Base-by-base conservation (phyloP, 768 basidiomycete species). In the Dioszegia crocea region DNA sequence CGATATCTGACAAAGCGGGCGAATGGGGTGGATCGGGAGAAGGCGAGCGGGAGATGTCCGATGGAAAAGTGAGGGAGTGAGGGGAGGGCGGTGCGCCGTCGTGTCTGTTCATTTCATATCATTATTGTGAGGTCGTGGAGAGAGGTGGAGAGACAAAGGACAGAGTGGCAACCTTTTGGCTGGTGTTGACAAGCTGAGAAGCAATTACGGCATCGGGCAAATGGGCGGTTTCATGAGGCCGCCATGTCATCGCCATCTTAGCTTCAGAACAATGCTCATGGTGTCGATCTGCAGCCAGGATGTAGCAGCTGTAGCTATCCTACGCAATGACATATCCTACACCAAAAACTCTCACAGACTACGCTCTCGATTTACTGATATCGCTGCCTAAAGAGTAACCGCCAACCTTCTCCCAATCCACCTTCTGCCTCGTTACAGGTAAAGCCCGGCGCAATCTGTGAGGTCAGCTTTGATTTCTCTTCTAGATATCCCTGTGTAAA, bases 371-470 rank as follows among this genome's bases (percentile, higher is more conserved):
- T 57, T 73, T 73, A 31, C 59, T 68, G 50, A 69, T 53, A 55
- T 74, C 68, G 30, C 62, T 60, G 4, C 67, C 72, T 11, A 71
- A 60, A 11, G 67, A 67, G 49, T 72, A 74, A 4, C 67, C 70
- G 10, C 57, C 49, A n/a, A 88, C 90, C 82, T 86, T 90, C 62
- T 94, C 91, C 94, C 96, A 99, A 60, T 98, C 92, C 36, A 98
- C 77, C 77, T 97, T 97, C 73, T 90, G 88, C 66, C 90, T 83
- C 12, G 92, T 97, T 71, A 97, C 80, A 0, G 94, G 96, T 57
- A 99, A 78, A 1, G 92, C 91, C 36, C 96, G 83, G 65, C 96
- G 82, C 50, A 99, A 81, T 5, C 87, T 76, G 45, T 12, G 44
- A 44, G 4, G 30, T 61, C 50, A 56, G 57, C 54, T 26, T 23